phyloP scores from a whole-genome alignment of 257 asterid genomes.

The Salvia rosmarinus region DNA sequence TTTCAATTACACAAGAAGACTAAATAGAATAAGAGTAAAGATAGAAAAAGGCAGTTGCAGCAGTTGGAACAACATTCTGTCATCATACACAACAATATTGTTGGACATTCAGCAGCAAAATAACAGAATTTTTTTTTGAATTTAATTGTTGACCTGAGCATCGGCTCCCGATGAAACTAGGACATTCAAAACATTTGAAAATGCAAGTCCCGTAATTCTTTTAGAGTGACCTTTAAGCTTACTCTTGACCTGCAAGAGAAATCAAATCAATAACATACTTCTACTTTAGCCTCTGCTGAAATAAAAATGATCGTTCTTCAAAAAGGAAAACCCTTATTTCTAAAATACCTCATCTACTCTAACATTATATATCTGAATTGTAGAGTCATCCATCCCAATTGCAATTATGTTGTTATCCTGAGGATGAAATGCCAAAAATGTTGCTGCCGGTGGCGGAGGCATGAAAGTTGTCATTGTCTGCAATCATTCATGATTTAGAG shows the following conservation, averaged over 20 bases:
- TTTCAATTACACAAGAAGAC: too few species aligned
- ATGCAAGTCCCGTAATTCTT: constrained; percentile 71
- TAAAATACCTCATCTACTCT: constrained; percentile 67
- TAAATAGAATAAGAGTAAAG: too few species aligned
- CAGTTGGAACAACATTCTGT: too few species aligned
- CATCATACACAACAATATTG: too few species aligned
- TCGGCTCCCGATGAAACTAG: constrained; percentile 78
- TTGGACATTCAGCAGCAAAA: constrained; percentile 5
- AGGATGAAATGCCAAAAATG: constrained; percentile 75
- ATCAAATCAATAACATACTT: constrained; percentile 5
- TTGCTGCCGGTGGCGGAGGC: constrained; percentile 82
- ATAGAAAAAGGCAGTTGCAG: too few species aligned
- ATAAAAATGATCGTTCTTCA: not conserved
- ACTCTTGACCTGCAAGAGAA: constrained; percentile 54
- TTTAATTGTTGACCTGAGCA: constrained; percentile 53
- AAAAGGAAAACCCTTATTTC: constrained; percentile 2
- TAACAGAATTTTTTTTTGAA: not conserved
- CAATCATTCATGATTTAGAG: constrained; percentile 26
- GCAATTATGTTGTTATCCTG: constrained; percentile 73
- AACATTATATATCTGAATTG: constrained; percentile 70
- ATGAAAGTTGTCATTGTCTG: constrained; percentile 77
- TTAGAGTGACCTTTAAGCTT: constrained; percentile 72
- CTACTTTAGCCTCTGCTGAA: constrained; percentile 1
- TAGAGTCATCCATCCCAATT: constrained; percentile 74
- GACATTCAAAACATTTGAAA: constrained; percentile 53